Percentiles rank a stretch among this genome's conserved stretches.
Conservation (phyloP, 2,329 filamentous ascomycete species). For the Akanthomyces muscarius region DNA sequence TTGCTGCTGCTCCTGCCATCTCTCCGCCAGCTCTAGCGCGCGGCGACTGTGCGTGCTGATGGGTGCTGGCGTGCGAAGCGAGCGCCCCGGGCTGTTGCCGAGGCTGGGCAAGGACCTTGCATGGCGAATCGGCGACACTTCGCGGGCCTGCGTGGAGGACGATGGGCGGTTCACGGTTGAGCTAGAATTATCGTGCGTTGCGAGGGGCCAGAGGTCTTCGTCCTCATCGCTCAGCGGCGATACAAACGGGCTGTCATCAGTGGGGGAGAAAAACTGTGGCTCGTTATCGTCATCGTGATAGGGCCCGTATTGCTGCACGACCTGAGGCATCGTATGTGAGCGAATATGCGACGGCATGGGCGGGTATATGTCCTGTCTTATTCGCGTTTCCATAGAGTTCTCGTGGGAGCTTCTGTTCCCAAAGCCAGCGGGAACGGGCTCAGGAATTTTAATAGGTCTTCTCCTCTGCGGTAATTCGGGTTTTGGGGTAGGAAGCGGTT, state of each 20-base stretch:
- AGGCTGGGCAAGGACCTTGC: conserved; percentile 3
- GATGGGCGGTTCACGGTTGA: neutral
- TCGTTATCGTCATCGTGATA: neutral
- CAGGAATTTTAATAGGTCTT: neutral
- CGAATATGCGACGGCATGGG: conserved; percentile 1
- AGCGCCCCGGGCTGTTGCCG: neutral
- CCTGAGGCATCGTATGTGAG: neutral
- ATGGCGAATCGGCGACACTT: conserved; percentile 7
- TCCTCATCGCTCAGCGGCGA: conserved; percentile 13
- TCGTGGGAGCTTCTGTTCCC: neutral
- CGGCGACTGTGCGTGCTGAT: neutral
- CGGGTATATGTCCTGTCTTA: neutral
- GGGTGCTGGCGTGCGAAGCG: neutral
- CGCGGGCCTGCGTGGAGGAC: neutral
- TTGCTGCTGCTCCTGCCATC: neutral
- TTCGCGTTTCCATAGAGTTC: neutral
- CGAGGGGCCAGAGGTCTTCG: conserved; percentile 3
- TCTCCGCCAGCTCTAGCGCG: neutral
- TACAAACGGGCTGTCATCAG: neutral
- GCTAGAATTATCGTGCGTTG: neutral
- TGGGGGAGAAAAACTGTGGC: neutral
- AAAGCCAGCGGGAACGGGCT: neutral
- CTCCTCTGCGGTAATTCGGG: conserved; percentile 3
- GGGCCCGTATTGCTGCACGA: neutral
- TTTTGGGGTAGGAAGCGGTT: conserved; percentile 5